These are phyloP conservation scores for Candida mattraensis DNA, from an alignment of 805 yeast genomes.

Conservation along the genomic window DNA sequence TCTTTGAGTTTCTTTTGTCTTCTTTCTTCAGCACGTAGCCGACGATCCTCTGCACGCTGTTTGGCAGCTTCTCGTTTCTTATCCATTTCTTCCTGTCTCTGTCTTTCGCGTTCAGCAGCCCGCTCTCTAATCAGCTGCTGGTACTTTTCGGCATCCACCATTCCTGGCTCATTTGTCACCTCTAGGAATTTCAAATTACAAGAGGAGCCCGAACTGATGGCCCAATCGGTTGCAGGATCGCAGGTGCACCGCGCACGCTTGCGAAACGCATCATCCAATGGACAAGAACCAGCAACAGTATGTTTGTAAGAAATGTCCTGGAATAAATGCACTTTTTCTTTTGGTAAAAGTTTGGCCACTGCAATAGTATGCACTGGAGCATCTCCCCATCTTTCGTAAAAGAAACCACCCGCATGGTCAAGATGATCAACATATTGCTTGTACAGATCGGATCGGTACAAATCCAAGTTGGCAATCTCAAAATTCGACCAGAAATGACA, in stretches of 20 bases:
- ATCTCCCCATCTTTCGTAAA: slow-evolving; percentile 91
- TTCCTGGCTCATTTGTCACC: slow-evolving; percentile 19
- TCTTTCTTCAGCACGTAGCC: slow-evolving; percentile 25
- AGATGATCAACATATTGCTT: slow-evolving; percentile 58
- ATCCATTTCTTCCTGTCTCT: slow-evolving; percentile 12
- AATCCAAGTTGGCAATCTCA: slow-evolving; percentile 68
- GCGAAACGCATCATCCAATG: slow-evolving; percentile 60
- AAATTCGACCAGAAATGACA: slow-evolving; percentile 87
- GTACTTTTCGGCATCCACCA: slow-evolving; percentile 28
- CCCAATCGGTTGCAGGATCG: slow-evolving; percentile 66
- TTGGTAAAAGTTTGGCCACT: slow-evolving; percentile 47
- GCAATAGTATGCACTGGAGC: slow-evolving; percentile 53
- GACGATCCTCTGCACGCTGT: slow-evolving; percentile 23
- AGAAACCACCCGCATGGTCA: slow-evolving; percentile 75
- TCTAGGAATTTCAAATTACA: slow-evolving; percentile 31
- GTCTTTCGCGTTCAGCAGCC: slow-evolving; percentile 9
- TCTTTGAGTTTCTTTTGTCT: slow-evolving; percentile 20
- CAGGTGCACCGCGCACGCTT: slow-evolving; percentile 66
- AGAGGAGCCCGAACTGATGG: slow-evolving; percentile 43
- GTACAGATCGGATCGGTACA: slow-evolving; percentile 60
- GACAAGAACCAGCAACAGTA: slow-evolving; percentile 78
- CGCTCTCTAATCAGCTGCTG: slow-evolving; percentile 12
- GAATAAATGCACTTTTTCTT: slow-evolving; percentile 69
- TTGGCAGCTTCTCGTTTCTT: slow-evolving; percentile 17
- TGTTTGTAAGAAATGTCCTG: slow-evolving; percentile 82